phyloP scores from a whole-genome alignment of 2,329 filamentous ascomycete species.

The Diplodia intermedia region DNA sequence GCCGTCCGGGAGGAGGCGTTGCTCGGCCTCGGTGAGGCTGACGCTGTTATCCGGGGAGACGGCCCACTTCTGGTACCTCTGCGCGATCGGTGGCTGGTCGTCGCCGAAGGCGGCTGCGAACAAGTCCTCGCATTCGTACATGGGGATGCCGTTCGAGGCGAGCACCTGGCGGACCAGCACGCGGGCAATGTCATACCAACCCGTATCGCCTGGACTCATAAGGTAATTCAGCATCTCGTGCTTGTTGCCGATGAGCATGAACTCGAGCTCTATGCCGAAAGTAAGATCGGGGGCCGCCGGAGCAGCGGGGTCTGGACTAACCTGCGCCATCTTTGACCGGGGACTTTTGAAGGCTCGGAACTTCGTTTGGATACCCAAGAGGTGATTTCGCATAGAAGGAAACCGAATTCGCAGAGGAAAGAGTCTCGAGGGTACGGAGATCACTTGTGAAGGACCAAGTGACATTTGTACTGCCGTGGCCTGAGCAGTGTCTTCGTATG shows the following conservation, averaged over 20 bases:
- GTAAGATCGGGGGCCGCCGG: neutral
- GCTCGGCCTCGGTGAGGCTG: neutral
- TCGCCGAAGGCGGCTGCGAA: too few species aligned
- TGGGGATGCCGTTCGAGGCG: neutral
- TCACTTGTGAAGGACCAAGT: too few species aligned
- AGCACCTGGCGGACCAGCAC: neutral
- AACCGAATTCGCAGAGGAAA: too few species aligned
- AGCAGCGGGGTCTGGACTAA: neutral
- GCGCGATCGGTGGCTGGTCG: neutral
- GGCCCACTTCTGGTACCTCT: neutral
- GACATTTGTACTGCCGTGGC: too few species aligned
- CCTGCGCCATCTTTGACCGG: neutral
- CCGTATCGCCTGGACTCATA: neutral
- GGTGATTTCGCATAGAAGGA: too few species aligned
- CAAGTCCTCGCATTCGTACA: neutral
- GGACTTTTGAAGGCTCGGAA: too few species aligned
- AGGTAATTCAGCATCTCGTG: neutral
- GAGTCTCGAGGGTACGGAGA: too few species aligned
- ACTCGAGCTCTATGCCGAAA: conserved; percentile 4
- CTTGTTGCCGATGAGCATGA: neutral
- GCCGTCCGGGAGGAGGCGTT: neutral
- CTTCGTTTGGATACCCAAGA: too few species aligned
- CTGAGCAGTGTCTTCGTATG: too few species aligned
- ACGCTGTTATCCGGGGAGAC: neutral
- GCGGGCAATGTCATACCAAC: neutral